A percentile compares a stretch with the other conserved stretches of the same genome.
Evolutionary conservation across 1,139 yeast genomes (phyloP).

Genomic region (Blastobotrys illinoisensis): DNA sequence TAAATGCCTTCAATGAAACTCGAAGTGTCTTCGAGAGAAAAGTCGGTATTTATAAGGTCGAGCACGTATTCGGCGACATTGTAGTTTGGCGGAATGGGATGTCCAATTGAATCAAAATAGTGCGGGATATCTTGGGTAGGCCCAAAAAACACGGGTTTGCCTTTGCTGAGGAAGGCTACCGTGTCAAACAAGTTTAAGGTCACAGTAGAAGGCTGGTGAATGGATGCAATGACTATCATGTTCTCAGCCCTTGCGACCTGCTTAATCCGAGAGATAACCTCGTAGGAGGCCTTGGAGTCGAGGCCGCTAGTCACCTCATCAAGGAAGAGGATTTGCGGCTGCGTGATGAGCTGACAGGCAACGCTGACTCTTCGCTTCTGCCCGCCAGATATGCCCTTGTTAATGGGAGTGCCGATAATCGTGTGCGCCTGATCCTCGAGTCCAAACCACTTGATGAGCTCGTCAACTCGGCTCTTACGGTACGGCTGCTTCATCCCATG

Average conservation of each 20-base stretch:
- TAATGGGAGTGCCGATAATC: constrained; percentile 50
- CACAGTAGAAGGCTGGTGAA: constrained; percentile 39
- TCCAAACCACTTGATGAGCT: constrained; percentile 50
- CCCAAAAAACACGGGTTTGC: constrained; percentile 43
- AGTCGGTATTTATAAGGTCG: constrained; percentile 37
- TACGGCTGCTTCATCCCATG: constrained; percentile 39
- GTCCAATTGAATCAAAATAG: constrained; percentile 16
- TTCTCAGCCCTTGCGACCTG: constrained; percentile 48
- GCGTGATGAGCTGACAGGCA: constrained; percentile 46
- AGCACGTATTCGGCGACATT: constrained; percentile 36
- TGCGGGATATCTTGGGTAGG: constrained; percentile 40
- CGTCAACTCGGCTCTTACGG: constrained; percentile 46
- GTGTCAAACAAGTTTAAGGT: constrained; percentile 35
- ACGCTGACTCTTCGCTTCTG: constrained; percentile 51
- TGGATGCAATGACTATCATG: constrained; percentile 35
- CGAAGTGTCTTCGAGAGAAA: constrained; percentile 5
- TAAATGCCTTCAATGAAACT: background rate
- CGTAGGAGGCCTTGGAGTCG: constrained; percentile 31
- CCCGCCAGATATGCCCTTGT: constrained; percentile 50
- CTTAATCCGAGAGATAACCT: constrained; percentile 55
- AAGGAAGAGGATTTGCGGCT: constrained; percentile 45
- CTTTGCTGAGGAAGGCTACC: constrained; percentile 32
- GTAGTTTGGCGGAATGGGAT: constrained; percentile 30
- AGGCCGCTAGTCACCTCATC: constrained; percentile 34
- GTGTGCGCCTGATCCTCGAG: constrained; percentile 48